A percentile compares a stretch with the other conserved stretches of the same genome.
Evolutionary conservation across 176 grass and related monocot species (phyloP).

Genomic region (Musa schizocarpa): DNA sequence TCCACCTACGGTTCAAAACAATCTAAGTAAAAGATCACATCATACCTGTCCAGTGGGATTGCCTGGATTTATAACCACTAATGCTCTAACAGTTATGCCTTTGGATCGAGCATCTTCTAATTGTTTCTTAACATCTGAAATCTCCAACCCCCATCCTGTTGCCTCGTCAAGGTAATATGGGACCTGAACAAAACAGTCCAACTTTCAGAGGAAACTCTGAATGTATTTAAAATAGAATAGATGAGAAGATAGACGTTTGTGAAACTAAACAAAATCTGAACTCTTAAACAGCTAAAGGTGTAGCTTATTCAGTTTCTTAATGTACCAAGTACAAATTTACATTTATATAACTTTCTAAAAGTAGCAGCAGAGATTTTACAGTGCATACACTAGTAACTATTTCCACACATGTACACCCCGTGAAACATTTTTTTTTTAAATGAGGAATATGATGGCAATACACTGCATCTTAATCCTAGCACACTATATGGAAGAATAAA

Average conservation of each 20-base stretch:
- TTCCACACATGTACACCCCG: too few species aligned
- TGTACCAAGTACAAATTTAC: too few species aligned
- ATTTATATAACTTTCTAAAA: too few species aligned
- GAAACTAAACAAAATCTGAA: too few species aligned
- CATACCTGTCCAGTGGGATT: constrained; percentile 77
- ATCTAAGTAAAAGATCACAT: neutral
- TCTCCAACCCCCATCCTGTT: constrained; percentile 44
- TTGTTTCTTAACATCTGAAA: constrained; percentile 53
- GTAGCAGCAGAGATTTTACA: too few species aligned
- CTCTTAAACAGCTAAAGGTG: too few species aligned
- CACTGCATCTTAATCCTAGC: neutral
- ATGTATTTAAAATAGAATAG: too few species aligned
- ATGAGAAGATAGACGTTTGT: too few species aligned
- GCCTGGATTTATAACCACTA: constrained; percentile 76
- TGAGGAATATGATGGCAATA: neutral
- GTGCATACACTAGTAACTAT: too few species aligned
- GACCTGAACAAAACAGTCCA: constrained; percentile 33
- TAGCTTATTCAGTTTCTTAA: too few species aligned
- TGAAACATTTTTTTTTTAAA: too few species aligned
- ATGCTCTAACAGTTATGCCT: constrained; percentile 45
- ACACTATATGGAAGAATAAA: neutral
- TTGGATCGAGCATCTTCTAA: constrained; percentile 45
- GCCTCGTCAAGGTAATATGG: constrained; percentile 64
- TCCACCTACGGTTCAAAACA: neutral
- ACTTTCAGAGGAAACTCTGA: neutral